These are phyloP conservation scores for Austroboletus festivus DNA, from an alignment of 768 basidiomycete species.

Conservation along the genomic window DNA sequence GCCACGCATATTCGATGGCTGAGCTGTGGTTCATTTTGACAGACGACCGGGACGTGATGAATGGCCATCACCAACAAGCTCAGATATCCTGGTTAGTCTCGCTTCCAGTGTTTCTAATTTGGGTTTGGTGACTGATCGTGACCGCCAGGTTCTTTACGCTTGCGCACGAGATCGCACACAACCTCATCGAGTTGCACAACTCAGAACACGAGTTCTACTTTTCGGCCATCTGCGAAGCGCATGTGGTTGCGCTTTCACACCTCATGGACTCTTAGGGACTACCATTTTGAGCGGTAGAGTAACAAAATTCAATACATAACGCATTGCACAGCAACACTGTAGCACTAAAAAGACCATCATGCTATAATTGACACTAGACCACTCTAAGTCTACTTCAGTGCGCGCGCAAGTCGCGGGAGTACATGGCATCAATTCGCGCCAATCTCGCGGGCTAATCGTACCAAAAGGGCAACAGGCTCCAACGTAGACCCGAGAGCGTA, in stretches of 20 bases:
- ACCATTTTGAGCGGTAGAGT: no score
- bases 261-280: slow-evolving; percentile 22
- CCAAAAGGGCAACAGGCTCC: no score
- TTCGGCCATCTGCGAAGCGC: slow-evolving; percentile 80
- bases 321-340: no score
- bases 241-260: slow-evolving; percentile 41
- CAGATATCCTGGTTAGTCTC: slow-evolving; percentile 71
- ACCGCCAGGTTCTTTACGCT: slow-evolving; percentile 75
- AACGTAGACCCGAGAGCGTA: no score
- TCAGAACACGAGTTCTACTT: slow-evolving; percentile 95
- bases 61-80: slow-evolving; percentile 55
- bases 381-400: no score
- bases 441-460: no score
- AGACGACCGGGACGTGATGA: slow-evolving; percentile 71
- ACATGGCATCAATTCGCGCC: no score
- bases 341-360: no score
- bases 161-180: slow-evolving; percentile 93
- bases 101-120: not conserved
- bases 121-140: not conserved
- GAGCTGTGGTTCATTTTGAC: not conserved
- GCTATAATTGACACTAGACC: no score
- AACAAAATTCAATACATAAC: no score
- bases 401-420: no score
- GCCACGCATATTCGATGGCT: not conserved
- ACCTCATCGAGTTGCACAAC: slow-evolving; percentile 82